phyloP scores from a whole-genome alignment of 2,329 filamentous ascomycete genomes.

The Ceratocystiopsis sp. region DNA sequence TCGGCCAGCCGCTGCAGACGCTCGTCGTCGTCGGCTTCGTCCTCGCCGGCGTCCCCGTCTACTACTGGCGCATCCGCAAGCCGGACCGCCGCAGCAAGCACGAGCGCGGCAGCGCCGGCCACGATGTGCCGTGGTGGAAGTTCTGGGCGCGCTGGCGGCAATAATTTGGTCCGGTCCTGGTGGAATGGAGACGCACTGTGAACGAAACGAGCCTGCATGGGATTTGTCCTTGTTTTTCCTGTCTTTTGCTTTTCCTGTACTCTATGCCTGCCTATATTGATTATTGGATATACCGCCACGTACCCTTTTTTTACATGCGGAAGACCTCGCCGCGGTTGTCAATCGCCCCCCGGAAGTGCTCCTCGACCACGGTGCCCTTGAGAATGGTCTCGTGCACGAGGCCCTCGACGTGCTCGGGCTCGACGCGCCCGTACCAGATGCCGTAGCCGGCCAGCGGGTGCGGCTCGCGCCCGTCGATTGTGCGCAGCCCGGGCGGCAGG shows the following conservation, averaged over 20 bases:
- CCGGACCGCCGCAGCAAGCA: constrained; percentile 29
- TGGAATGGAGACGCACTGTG: too few relatives aligned
- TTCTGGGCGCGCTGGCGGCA: constrained; percentile 34
- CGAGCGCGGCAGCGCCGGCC: constrained; percentile 17
- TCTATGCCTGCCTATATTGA: not conserved
- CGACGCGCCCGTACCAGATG: constrained; percentile 70
- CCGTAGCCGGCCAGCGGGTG: constrained; percentile 53
- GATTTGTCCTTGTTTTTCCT: not conserved
- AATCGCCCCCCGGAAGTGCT: constrained; percentile 58
- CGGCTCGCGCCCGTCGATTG: constrained; percentile 21
- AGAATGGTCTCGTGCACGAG: constrained; percentile 55
- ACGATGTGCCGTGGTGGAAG: constrained; percentile 32
- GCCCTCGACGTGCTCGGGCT: constrained; percentile 59
- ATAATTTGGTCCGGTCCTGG: not conserved
- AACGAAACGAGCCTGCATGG: too few relatives aligned
- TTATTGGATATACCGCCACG: not conserved
- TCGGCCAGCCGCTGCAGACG: constrained; percentile 82
- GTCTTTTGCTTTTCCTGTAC: not conserved
- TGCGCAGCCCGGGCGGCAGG: constrained; percentile 39
- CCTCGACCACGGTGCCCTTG: constrained; percentile 47
- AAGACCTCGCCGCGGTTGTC: constrained; percentile 35
- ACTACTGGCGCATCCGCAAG: constrained; percentile 62
- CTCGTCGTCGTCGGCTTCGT: constrained; percentile 76
- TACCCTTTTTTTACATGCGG: constrained; percentile 18
- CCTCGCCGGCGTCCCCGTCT: constrained; percentile 66